Conservation (phyloP, 2,329 filamentous ascomycete genomes). For the Xylaria sp. region DNA sequence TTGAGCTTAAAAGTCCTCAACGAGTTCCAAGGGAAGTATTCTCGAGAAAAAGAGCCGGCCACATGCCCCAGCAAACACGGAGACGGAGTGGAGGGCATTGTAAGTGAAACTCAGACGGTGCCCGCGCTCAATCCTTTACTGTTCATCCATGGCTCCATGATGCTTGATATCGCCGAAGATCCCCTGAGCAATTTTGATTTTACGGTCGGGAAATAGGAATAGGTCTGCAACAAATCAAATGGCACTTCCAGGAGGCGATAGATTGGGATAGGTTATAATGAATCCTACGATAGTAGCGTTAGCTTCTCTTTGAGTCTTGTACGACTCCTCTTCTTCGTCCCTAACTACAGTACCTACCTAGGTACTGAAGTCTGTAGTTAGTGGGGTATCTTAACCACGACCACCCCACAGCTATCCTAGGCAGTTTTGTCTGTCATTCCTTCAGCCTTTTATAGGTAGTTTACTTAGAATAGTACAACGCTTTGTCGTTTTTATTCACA, state of each 20-base stretch:
- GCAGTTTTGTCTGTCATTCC: too few species aligned
- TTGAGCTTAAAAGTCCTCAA: not conserved
- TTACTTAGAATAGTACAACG: too few species aligned
- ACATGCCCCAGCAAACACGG: not conserved
- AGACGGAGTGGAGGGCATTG: not conserved
- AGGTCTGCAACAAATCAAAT: not conserved
- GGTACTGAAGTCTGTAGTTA: too few species aligned
- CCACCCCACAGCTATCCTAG: too few species aligned
- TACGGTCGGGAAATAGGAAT: not conserved
- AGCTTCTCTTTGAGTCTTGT: too few species aligned
- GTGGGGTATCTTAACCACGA: too few species aligned
- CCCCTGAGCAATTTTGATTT: not conserved
- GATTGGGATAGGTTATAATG: not conserved
- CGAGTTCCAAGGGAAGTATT: not conserved
- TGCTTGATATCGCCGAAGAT: not conserved
- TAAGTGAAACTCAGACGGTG: not conserved
- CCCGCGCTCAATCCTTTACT: not conserved
- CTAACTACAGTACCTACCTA: too few species aligned
- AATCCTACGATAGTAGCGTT: too few species aligned
- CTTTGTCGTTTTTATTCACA: too few species aligned
- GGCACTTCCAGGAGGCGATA: not conserved
- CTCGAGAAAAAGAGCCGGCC: not conserved
- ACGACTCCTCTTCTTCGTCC: too few species aligned
- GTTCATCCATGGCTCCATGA: not conserved
- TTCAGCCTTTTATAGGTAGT: too few species aligned